A percentile compares a stretch with the other conserved stretches of the same genome.
These are phyloP conservation scores for Cutaneotrichosporon mucoides DNA, from an alignment of 1,284 basidiomycete species.

Conservation along the genomic window DNA sequence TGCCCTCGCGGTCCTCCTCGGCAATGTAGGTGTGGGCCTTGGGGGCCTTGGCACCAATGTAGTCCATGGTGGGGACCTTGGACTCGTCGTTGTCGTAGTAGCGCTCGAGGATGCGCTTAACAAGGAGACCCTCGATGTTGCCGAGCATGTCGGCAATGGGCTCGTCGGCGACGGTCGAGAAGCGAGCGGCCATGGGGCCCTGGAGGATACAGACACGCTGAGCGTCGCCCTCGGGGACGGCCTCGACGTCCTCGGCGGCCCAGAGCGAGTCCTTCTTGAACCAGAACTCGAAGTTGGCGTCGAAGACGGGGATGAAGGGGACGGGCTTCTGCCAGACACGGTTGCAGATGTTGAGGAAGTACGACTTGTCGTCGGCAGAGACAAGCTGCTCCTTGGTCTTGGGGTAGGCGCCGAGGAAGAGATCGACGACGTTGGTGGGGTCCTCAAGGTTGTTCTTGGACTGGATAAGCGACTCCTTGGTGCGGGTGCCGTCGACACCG, in stretches of 20 bases:
- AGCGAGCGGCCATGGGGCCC: slow-evolving; percentile 89
- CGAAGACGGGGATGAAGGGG: slow-evolving; percentile 97
- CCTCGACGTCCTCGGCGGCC: slow-evolving; percentile 97
- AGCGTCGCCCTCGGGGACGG: slow-evolving; percentile 95
- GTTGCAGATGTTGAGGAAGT: slow-evolving; percentile 91
- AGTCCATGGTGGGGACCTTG: slow-evolving; percentile 78
- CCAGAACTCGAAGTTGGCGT: slow-evolving; percentile 91
- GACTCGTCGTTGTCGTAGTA: slow-evolving; percentile 74
- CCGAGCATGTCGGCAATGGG: slow-evolving; percentile 89
- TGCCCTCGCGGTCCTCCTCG: slow-evolving; percentile 53
- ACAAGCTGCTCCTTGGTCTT: slow-evolving; percentile 79
- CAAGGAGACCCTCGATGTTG: slow-evolving; percentile 73
- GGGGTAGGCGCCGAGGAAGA: slow-evolving; percentile 82
- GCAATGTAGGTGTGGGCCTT: slow-evolving; percentile 54
- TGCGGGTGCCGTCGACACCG: slow-evolving; percentile 71
- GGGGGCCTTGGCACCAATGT: slow-evolving; percentile 62
- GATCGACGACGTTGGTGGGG: slow-evolving; percentile 69
- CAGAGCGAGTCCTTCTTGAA: slow-evolving; percentile 99
- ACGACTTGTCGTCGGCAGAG: slow-evolving; percentile 91
- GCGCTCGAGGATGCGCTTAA: slow-evolving; percentile 73
- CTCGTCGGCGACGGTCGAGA: slow-evolving; percentile 83
- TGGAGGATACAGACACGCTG: slow-evolving; percentile 97
- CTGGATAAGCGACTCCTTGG: slow-evolving; percentile 84
- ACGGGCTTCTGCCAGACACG: slow-evolving; percentile 96
- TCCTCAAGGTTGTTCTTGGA: slow-evolving; percentile 80